A percentile compares a stretch with the other conserved stretches of the same genome.
Evolutionary conservation across 2,329 filamentous ascomycete species (phyloP).

Genomic region (Penicillium freii): DNA sequence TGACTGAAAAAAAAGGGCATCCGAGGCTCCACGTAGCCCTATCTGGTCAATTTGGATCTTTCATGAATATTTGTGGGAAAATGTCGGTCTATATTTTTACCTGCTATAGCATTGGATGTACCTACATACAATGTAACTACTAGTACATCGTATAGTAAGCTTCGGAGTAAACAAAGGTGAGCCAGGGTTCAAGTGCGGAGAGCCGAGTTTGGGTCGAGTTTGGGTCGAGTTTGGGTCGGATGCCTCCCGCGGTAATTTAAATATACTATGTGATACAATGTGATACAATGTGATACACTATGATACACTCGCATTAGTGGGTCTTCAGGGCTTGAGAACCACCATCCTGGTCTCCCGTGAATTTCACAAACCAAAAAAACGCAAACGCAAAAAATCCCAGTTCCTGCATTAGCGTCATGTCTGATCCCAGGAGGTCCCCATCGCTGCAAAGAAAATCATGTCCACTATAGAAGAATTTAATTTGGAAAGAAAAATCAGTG

Average conservation of each 20-base stretch:
- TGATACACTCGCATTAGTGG: background rate
- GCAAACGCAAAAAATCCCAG: slow-evolving; percentile 20
- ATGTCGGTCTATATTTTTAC: background rate
- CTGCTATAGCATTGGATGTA: background rate
- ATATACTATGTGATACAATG: background rate
- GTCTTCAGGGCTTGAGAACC: background rate
- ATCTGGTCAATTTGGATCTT: background rate
- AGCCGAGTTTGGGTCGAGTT: slow-evolving; percentile 6
- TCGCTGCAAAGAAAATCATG: slow-evolving; percentile 11
- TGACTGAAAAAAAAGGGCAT: background rate
- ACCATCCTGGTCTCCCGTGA: background rate
- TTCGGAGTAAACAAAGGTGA: slow-evolving; percentile 10
- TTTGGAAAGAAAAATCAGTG: background rate
- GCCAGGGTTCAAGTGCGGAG: slow-evolving; percentile 15
- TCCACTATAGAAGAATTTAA: slow-evolving; percentile 4
- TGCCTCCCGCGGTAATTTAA: slow-evolving; percentile 13
- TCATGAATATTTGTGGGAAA: background rate
- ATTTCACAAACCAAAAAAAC: background rate
- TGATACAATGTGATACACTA: background rate
- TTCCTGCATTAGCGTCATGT: slow-evolving; percentile 40
- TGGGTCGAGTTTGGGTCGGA: slow-evolving; percentile 8
- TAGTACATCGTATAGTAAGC: background rate
- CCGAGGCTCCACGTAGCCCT: background rate
- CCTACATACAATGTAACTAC: background rate
- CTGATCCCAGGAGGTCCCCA: slow-evolving; percentile 11